Evolutionary conservation across 495 filamentous ascomycete genomes (phyloP).

Genomic region (Astrocystis sublimbata): DNA sequence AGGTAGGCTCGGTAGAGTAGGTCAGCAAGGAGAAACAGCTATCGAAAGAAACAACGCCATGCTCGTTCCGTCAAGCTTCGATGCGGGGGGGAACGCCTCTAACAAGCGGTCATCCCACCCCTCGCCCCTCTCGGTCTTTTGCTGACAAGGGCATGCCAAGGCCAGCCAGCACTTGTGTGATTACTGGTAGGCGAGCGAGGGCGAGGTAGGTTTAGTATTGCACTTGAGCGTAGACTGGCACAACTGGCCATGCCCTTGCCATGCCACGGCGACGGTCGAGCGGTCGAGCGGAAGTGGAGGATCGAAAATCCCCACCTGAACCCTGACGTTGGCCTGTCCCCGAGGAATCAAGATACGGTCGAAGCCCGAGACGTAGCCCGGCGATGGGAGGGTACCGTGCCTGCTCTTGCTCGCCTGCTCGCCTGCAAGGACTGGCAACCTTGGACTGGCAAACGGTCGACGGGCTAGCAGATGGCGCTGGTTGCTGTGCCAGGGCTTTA

Average conservation of each 20-base stretch:
- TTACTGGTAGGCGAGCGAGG: too few species aligned
- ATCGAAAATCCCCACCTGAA: constrained; percentile 24
- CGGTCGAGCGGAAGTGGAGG: constrained; percentile 35
- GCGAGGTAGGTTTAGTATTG: too few species aligned
- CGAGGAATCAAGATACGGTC: not conserved
- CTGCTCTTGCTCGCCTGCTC: too few species aligned
- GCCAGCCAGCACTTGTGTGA: not conserved
- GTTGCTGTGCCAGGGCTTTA: too few species aligned
- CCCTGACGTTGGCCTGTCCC: not conserved
- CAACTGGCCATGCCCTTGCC: too few species aligned
- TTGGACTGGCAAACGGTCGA: too few species aligned
- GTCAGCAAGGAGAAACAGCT: too few species aligned
- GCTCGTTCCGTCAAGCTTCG: constrained; percentile 1
- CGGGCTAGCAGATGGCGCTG: not conserved
- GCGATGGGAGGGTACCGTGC: not conserved
- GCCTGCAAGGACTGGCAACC: too few species aligned
- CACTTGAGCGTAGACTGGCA: not conserved
- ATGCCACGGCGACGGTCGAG: constrained; percentile 20
- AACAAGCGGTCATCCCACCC: constrained; percentile 7
- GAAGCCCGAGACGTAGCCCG: not conserved
- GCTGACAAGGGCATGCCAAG: constrained; percentile 13
- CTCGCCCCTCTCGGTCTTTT: not conserved
- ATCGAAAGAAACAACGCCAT: not conserved
- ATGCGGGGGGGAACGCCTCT: constrained; percentile 10
- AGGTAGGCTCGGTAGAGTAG: too few species aligned